Conservation (phyloP, 2,329 filamentous ascomycete genomes). For the Trichoderma sp. region DNA sequence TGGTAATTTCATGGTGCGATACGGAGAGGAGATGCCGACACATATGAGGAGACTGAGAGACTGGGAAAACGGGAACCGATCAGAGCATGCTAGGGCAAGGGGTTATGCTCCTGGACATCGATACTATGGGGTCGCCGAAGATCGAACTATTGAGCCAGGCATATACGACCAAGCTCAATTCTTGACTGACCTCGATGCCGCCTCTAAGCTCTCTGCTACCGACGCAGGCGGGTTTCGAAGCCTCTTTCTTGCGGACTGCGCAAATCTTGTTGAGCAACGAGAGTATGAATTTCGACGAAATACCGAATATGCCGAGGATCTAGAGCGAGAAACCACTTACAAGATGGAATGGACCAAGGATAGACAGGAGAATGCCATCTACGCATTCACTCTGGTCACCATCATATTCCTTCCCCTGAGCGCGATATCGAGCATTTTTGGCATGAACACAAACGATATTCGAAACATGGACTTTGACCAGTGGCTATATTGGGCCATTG, state of each 20-base stretch:
- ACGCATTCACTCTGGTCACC: conserved; percentile 53
- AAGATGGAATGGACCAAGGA: conserved; percentile 46
- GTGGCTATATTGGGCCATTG: conserved; percentile 53
- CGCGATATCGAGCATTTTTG: conserved; percentile 51
- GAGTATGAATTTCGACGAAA: conserved; percentile 38
- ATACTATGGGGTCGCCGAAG: conserved; percentile 1
- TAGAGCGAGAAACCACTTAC: conserved; percentile 37
- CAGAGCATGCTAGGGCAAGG: neutral
- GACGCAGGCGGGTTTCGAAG: conserved; percentile 42
- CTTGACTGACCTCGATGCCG: conserved; percentile 33
- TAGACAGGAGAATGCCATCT: conserved; percentile 50
- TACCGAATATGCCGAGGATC: conserved; percentile 36
- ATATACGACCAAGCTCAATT: conserved; percentile 33
- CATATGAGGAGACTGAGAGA: conserved; percentile 6
- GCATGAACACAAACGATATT: conserved; percentile 56
- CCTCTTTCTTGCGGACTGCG: conserved; percentile 44
- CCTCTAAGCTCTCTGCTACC: conserved; percentile 41
- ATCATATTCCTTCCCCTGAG: conserved; percentile 52
- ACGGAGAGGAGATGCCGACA: conserved; percentile 16
- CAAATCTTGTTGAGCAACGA: conserved; percentile 41
- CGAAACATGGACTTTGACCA: conserved; percentile 51
- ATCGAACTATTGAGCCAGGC: neutral
- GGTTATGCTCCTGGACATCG: neutral
- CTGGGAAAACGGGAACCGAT: conserved; percentile 11
- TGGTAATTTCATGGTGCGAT: conserved; percentile 7